Evolutionary conservation across 371 early-diverging fungal genomes (phyloP).

Genomic region (Actinomucor elegans): DNA sequence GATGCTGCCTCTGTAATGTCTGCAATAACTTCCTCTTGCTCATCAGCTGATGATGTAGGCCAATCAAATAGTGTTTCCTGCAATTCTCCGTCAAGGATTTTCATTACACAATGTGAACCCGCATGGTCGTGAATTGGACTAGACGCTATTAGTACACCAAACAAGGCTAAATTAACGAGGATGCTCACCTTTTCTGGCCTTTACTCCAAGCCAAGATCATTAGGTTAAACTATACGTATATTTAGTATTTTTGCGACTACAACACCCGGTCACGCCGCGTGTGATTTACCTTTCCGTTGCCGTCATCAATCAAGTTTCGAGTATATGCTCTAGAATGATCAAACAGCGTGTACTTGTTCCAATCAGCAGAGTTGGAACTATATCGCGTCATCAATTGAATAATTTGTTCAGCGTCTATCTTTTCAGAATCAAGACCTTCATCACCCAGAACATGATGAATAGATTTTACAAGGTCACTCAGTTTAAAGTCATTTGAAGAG

Average conservation of each 20-base stretch:
- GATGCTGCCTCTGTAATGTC: constrained; percentile 13
- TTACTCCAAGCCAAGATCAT: constrained; percentile 91
- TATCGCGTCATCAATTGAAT: constrained; percentile 66
- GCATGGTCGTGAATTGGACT: constrained; percentile 94
- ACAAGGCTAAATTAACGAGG: no score
- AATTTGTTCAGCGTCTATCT: constrained; percentile 61
- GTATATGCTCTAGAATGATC: constrained; percentile 75
- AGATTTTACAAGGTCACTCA: constrained; percentile 18
- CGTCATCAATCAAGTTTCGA: constrained; percentile 88
- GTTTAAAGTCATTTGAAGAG: constrained; percentile 1
- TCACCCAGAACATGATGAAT: constrained; percentile 27
- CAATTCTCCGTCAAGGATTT: constrained; percentile 84
- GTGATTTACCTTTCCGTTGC: constrained; percentile 83
- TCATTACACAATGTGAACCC: constrained; percentile 94
- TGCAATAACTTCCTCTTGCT: constrained; percentile 21
- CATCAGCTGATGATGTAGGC: constrained; percentile 54
- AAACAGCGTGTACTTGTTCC: constrained; percentile 78
- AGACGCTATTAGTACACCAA: no score
- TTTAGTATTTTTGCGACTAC: no score
- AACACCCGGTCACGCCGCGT: no score
- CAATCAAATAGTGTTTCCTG: constrained; percentile 80
- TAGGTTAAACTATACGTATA: constrained; percentile 80
- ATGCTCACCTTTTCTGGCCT: constrained; percentile 66
- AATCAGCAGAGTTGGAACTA: constrained; percentile 67
- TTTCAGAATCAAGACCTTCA: constrained; percentile 49